These are phyloP conservation scores for Colletotrichum siamense DNA, from an alignment of 2,329 filamentous ascomycete genomes.

Conservation along the genomic window DNA sequence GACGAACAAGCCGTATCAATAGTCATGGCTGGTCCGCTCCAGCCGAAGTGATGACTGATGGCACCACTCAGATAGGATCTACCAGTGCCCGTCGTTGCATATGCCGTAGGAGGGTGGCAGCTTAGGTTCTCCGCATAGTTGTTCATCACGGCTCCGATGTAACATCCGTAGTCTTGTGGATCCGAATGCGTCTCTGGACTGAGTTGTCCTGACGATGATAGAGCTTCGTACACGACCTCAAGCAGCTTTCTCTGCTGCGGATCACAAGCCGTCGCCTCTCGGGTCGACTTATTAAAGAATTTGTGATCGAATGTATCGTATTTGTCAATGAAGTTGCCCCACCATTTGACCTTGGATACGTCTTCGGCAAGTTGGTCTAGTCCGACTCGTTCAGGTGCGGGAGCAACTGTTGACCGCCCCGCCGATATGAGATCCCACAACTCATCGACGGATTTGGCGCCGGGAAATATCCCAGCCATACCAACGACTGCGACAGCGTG, in stretches of 20 bases:
- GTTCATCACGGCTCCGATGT: slow-evolving; percentile 32
- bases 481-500: slow-evolving; percentile 43
- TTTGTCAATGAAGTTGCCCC: slow-evolving; percentile 28
- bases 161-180: slow-evolving; percentile 32
- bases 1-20: slow-evolving; percentile 45
- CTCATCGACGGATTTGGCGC: slow-evolving; percentile 38
- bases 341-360: not conserved
- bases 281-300: slow-evolving; percentile 43
- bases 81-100: slow-evolving; percentile 32
- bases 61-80: slow-evolving; percentile 36
- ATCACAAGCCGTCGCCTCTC: slow-evolving; percentile 41
- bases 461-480: slow-evolving; percentile 47
- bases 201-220: slow-evolving; percentile 33
- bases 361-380: not conserved
- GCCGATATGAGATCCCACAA: slow-evolving; percentile 35
- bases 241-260: slow-evolving; percentile 43
- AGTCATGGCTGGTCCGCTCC: slow-evolving; percentile 36
- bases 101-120: not conserved
- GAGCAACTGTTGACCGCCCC: slow-evolving; percentile 13
- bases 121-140: slow-evolving; percentile 49
- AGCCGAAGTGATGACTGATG: slow-evolving; percentile 39
- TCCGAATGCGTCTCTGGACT: slow-evolving; percentile 27
- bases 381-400: not conserved
- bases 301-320: slow-evolving; percentile 37
- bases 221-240: slow-evolving; percentile 45